Evolutionary conservation across 2,329 filamentous ascomycete species (phyloP).

Genomic region (Daldinia eschscholtzii): DNA sequence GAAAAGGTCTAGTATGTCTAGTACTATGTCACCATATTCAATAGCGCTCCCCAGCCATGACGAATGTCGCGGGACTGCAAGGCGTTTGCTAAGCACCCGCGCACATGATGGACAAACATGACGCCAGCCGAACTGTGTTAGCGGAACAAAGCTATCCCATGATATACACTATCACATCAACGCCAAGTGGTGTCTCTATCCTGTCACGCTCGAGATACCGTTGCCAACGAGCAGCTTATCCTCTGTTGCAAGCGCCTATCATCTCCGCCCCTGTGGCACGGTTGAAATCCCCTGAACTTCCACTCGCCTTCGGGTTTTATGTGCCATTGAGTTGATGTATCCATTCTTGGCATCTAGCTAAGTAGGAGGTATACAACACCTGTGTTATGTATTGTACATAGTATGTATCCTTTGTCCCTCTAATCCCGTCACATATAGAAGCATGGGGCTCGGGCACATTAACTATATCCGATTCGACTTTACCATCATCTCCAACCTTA

Average conservation of each 20-base stretch:
- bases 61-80: conserved; percentile 18
- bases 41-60: background rate
- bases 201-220: conserved; percentile 23
- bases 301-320: conserved; percentile 21
- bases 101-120: conserved; percentile 21
- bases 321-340: conserved; percentile 18
- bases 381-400: conserved; percentile 23
- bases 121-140: conserved; percentile 14
- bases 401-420: conserved; percentile 19
- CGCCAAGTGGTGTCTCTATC: conserved; percentile 31
- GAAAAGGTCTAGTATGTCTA: conserved; percentile 3
- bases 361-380: conserved; percentile 1
- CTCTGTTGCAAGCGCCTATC: conserved; percentile 35
- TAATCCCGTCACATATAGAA: conserved; percentile 33
- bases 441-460: conserved; percentile 33
- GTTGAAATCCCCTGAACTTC: conserved; percentile 9
- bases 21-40: conserved; percentile 12
- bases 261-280: conserved; percentile 31
- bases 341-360: conserved; percentile 21
- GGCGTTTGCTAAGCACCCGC: conserved; percentile 13
- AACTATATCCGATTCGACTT: conserved; percentile 39
- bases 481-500: conserved; percentile 38
- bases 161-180: conserved; percentile 28
- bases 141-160: conserved; percentile 20
- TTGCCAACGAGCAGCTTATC: conserved; percentile 14